Conservation (phyloP, 441 rosid species). For the Gossypium aridum region DNA sequence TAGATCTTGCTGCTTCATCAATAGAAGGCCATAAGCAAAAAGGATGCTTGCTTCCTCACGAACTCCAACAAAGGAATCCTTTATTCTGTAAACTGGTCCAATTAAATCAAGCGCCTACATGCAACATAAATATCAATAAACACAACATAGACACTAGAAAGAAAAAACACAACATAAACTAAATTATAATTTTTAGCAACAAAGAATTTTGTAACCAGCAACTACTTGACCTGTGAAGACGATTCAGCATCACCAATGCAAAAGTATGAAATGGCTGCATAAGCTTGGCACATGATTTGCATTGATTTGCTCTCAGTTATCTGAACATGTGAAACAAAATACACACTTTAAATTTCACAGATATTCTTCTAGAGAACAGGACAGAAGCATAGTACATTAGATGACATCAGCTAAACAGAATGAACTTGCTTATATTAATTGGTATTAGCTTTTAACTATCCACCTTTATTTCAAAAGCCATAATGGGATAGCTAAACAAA, state of each 20-base stretch:
- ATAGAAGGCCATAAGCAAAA: conserved; percentile 83
- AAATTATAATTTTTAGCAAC: not conserved
- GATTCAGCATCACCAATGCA: conserved; percentile 93
- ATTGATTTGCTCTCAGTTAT: conserved; percentile 76
- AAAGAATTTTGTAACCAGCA: conserved; percentile 14
- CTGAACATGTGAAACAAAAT: conserved; percentile 31
- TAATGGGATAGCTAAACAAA: not conserved
- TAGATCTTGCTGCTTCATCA: conserved; percentile 91
- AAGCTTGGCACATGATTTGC: conserved; percentile 88
- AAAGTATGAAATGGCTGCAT: conserved; percentile 89
- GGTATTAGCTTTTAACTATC: not conserved
- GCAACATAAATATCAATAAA: conserved; percentile 14
- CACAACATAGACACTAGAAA: conserved; percentile 1
- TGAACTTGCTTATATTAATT: not conserved
- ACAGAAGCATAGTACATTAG: not conserved
- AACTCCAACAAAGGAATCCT: conserved; percentile 77
- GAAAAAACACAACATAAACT: not conserved
- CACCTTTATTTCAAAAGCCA: not conserved
- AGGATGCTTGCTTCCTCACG: conserved; percentile 87
- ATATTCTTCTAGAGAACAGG: conserved; percentile 4
- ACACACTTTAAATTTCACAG: not conserved
- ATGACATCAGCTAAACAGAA: conserved; percentile 6
- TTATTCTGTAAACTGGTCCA: conserved; percentile 75
- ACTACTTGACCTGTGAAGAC: conserved; percentile 61
- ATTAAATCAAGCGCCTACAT: conserved; percentile 87